These are phyloP conservation scores for Diophrys sp. DNA, from an alignment of 73 alveolate genomes.

Conservation along the genomic window DNA sequence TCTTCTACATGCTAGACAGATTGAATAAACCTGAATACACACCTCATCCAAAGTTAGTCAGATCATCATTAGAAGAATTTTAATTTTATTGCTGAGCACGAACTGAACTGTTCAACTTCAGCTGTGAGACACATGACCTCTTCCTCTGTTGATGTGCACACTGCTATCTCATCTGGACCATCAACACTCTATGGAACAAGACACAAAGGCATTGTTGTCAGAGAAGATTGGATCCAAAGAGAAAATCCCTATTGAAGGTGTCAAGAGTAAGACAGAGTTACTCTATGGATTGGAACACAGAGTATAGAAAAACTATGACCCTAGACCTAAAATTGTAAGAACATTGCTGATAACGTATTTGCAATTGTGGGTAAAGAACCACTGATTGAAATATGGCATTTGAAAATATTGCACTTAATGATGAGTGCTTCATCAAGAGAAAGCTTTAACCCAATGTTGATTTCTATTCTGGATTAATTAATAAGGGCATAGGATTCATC, in stretches of 20 bases:
- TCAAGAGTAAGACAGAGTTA: slow-evolving; percentile 68
- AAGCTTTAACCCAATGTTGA: slow-evolving; percentile 90
- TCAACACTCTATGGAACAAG: slow-evolving; percentile 90
- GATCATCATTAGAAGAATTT: slow-evolving; percentile 77
- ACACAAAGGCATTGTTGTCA: slow-evolving; percentile 92
- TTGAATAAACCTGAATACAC: slow-evolving; percentile 60
- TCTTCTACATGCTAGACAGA: slow-evolving; percentile 84
- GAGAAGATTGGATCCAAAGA: slow-evolving; percentile 80
- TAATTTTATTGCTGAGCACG: slow-evolving; percentile 92
- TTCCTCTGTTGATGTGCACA: slow-evolving; percentile 73
- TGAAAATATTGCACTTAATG: slow-evolving; percentile 83
- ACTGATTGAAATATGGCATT: slow-evolving; percentile 83
- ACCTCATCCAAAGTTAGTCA: slow-evolving; percentile 76
- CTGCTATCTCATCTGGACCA: slow-evolving; percentile 86
- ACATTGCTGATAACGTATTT: slow-evolving; percentile 84
- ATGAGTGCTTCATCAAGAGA: slow-evolving; percentile 76
- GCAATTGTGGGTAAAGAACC: too few species aligned
- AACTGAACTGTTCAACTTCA: slow-evolving; percentile 90
- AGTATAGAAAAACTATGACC: slow-evolving; percentile 86
- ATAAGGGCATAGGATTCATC: slow-evolving; percentile 89
- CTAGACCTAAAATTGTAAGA: slow-evolving; percentile 82
- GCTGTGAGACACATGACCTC: slow-evolving; percentile 89
- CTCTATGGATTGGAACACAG: slow-evolving; percentile 94
- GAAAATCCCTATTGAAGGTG: slow-evolving; percentile 83
- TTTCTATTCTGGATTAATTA: slow-evolving; percentile 87